Percentiles rank a stretch among this genome's conserved stretches.
Evolutionary conservation across 2,329 filamentous ascomycete genomes (phyloP).

Genomic region (Fusarium goolgardi): DNA sequence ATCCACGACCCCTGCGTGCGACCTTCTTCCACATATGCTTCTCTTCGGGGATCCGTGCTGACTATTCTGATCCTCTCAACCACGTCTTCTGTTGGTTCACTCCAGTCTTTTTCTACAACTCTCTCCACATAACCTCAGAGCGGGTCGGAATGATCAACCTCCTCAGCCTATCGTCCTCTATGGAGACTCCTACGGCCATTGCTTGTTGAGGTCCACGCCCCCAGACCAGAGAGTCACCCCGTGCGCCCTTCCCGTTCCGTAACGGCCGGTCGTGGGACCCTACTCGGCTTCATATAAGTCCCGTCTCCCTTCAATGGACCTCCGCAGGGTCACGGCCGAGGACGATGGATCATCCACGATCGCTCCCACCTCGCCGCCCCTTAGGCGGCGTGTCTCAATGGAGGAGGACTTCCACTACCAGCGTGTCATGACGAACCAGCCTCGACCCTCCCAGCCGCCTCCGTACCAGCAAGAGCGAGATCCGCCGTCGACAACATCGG

Average conservation of each 20-base stretch:
- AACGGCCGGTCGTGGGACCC: slow-evolving; percentile 40
- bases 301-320: slow-evolving; percentile 50
- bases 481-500: slow-evolving; percentile 28
- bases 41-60: slow-evolving; percentile 45
- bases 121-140: slow-evolving; percentile 49
- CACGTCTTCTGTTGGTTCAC: slow-evolving; percentile 43
- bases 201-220: slow-evolving; percentile 47
- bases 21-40: slow-evolving; percentile 39
- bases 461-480: slow-evolving; percentile 55
- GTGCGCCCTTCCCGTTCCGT: slow-evolving; percentile 38
- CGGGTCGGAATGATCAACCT: slow-evolving; percentile 54
- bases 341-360: slow-evolving; percentile 52
- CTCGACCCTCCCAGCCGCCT: slow-evolving; percentile 61
- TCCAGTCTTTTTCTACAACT: slow-evolving; percentile 41
- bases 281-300: slow-evolving; percentile 45
- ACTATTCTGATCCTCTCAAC: slow-evolving; percentile 41
- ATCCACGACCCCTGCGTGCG: slow-evolving; percentile 41
- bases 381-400: slow-evolving; percentile 63
- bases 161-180: slow-evolving; percentile 49
- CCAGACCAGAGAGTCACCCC: slow-evolving; percentile 39
- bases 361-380: slow-evolving; percentile 52
- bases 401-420: slow-evolving; percentile 67
- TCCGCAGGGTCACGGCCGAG: slow-evolving; percentile 45
- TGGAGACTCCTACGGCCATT: slow-evolving; percentile 50
- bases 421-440: slow-evolving; percentile 61